These are phyloP conservation scores for Arthroderma sp. DNA, from an alignment of 2,329 filamentous ascomycete species.

Conservation along the genomic window DNA sequence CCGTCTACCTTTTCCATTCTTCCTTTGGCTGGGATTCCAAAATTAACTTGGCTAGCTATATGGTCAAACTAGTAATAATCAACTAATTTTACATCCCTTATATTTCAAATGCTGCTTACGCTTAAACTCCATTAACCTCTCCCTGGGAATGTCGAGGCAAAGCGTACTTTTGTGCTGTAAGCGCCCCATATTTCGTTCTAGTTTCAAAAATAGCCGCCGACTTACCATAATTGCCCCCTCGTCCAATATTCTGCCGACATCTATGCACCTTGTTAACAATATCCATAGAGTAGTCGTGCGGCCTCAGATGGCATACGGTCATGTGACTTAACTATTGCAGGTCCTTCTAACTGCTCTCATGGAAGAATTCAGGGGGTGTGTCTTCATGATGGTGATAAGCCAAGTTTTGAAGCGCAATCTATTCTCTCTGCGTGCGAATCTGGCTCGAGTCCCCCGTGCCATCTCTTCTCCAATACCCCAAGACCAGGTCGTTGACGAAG, in stretches of 20 bases:
- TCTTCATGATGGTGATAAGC: too few species aligned
- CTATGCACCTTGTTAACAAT: too few species aligned
- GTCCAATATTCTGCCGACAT: too few species aligned
- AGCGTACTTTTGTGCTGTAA: too few species aligned
- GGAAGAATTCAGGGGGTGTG: too few species aligned
- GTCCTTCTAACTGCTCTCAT: too few species aligned
- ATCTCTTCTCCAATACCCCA: neutral
- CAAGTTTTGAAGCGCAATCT: neutral
- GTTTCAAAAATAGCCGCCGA: neutral
- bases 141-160: too few species aligned
- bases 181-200: neutral
- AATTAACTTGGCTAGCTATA: neutral
- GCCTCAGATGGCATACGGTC: too few species aligned
- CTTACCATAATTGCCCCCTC: too few species aligned
- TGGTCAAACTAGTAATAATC: neutral
- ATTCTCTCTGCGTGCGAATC: neutral
- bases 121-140: neutral
- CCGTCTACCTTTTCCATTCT: constrained; percentile 49
- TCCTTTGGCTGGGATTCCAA: constrained; percentile 33
- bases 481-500: neutral
- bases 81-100: neutral
- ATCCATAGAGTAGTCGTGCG: too few species aligned
- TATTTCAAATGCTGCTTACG: neutral
- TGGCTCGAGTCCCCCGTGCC: neutral
- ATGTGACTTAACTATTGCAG: too few species aligned